phyloP scores from a whole-genome alignment of 31 red algal genomes.

The Odonthalia washingtoniensis region DNA sequence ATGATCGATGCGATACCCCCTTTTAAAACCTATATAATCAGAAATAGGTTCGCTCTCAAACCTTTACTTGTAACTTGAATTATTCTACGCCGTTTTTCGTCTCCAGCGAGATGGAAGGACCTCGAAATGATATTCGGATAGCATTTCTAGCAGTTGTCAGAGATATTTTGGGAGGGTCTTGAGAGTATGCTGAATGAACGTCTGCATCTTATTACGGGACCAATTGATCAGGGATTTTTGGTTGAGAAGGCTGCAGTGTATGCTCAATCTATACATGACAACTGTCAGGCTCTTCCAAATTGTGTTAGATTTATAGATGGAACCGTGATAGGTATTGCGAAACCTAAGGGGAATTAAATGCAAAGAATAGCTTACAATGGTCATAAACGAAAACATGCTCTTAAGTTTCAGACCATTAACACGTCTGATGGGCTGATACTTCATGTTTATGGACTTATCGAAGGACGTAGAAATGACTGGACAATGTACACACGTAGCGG shows the following conservation, averaged over 20 bases:
- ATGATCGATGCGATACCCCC: slow-evolving; percentile 13
- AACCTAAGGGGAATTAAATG: slow-evolving; percentile 5
- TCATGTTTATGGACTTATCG: slow-evolving; percentile 23
- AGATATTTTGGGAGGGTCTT: slow-evolving; percentile 53
- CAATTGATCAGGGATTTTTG: too few species aligned
- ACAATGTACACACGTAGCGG: not conserved
- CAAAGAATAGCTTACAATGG: slow-evolving; percentile 43
- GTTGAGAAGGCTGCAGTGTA: too few species aligned
- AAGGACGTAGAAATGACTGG: slow-evolving; percentile 45
- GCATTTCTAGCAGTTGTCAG: slow-evolving; percentile 20
- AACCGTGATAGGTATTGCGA: slow-evolving; percentile 9
- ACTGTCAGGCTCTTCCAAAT: too few species aligned
- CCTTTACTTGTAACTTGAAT: too few species aligned
- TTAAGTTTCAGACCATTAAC: slow-evolving; percentile 44
- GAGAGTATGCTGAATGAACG: slow-evolving; percentile 12
- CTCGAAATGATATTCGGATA: slow-evolving; percentile 31
- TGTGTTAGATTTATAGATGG: too few species aligned
- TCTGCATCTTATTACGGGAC: slow-evolving; percentile 15
- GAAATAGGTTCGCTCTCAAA: slow-evolving; percentile 20
- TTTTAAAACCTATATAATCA: not conserved
- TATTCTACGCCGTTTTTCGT: slow-evolving; percentile 19
- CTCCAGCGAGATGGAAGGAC: slow-evolving; percentile 24
- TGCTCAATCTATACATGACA: too few species aligned
- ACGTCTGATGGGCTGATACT: slow-evolving; percentile 41
- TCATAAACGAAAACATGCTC: too few species aligned